A percentile compares a stretch with the other conserved stretches of the same genome.
These are phyloP conservation scores for Cordyceps javanica DNA, from an alignment of 2,329 filamentous ascomycete species.

Conservation along the genomic window DNA sequence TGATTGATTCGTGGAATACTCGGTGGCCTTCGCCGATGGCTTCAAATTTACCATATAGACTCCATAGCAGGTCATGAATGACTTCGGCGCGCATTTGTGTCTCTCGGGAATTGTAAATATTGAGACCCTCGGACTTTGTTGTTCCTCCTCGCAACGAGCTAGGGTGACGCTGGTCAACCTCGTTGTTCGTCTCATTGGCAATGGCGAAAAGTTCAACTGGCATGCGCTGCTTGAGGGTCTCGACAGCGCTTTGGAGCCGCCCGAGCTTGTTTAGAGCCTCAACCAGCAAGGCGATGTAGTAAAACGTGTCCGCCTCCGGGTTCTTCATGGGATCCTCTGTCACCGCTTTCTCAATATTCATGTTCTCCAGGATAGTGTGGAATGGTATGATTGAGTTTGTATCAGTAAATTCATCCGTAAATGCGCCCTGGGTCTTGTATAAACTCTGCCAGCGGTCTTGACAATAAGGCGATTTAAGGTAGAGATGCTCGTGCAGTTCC, in stretches of 20 bases:
- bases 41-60: slow-evolving; percentile 92
- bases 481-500: slow-evolving; percentile 93
- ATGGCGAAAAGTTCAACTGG: slow-evolving; percentile 91
- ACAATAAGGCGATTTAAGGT: slow-evolving; percentile 95
- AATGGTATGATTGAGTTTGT: slow-evolving; percentile 46
- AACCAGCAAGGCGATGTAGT: slow-evolving; percentile 80
- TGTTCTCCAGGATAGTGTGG: slow-evolving; percentile 51
- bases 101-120: slow-evolving; percentile 61
- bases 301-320: slow-evolving; percentile 90
- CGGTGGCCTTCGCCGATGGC: slow-evolving; percentile 94
- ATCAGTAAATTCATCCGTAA: slow-evolving; percentile 43
- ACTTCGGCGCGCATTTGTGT: slow-evolving; percentile 76
- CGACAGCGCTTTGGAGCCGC: slow-evolving; percentile 76
- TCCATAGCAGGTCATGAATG: slow-evolving; percentile 86
- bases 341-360: slow-evolving; percentile 56
- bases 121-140: slow-evolving; percentile 47
- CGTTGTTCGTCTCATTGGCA: slow-evolving; percentile 89
- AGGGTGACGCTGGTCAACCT: slow-evolving; percentile 91
- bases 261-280: slow-evolving; percentile 88
- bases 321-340: slow-evolving; percentile 88
- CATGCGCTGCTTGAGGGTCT: slow-evolving; percentile 85
- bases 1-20: slow-evolving; percentile 86
- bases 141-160: slow-evolving; percentile 60
- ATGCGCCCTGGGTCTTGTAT: slow-evolving; percentile 57
- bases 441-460: slow-evolving; percentile 91